These are phyloP conservation scores for Simplicillium sp. DNA, from an alignment of 2,329 filamentous ascomycete species.

Conservation along the genomic window DNA sequence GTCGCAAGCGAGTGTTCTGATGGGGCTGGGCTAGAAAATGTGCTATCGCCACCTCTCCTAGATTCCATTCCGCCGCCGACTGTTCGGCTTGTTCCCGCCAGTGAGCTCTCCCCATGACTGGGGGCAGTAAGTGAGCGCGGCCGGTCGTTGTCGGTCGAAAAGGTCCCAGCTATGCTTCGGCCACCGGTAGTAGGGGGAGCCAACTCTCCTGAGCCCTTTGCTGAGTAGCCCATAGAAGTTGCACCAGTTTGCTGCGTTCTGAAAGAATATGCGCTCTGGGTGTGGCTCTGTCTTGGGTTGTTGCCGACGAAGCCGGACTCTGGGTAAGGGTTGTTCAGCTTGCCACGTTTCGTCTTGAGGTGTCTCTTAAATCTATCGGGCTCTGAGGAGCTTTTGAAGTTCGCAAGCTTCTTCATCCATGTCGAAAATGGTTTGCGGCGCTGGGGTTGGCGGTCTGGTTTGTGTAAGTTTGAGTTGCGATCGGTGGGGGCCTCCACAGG, in stretches of 20 bases:
- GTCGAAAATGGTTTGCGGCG: slow-evolving; percentile 81
- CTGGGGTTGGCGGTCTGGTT: slow-evolving; percentile 53
- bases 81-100: slow-evolving; percentile 66
- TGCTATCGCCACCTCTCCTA: slow-evolving; percentile 62
- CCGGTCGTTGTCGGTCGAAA: slow-evolving; percentile 75
- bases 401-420: slow-evolving; percentile 90
- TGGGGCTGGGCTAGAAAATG: slow-evolving; percentile 74
- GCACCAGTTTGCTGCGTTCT: slow-evolving; percentile 47
- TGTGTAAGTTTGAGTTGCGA: slow-evolving; percentile 19
- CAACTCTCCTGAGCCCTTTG: slow-evolving; percentile 51
- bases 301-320: slow-evolving; percentile 55
- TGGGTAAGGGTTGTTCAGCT: slow-evolving; percentile 87
- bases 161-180: slow-evolving; percentile 67
- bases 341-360: slow-evolving; percentile 44
- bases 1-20: slow-evolving; percentile 75
- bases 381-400: slow-evolving; percentile 67
- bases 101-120: slow-evolving; percentile 58
- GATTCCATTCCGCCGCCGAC: slow-evolving; percentile 56
- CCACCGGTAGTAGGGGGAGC: slow-evolving; percentile 50
- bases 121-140: slow-evolving; percentile 65
- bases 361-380: slow-evolving; percentile 35
- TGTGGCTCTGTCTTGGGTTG: slow-evolving; percentile 10
- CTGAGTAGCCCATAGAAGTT: slow-evolving; percentile 49
- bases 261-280: slow-evolving; percentile 41
- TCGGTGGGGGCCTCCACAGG: too few relatives aligned